phyloP scores from a whole-genome alignment of 129 eudicot species.

The Kitagawia praeruptora region DNA sequence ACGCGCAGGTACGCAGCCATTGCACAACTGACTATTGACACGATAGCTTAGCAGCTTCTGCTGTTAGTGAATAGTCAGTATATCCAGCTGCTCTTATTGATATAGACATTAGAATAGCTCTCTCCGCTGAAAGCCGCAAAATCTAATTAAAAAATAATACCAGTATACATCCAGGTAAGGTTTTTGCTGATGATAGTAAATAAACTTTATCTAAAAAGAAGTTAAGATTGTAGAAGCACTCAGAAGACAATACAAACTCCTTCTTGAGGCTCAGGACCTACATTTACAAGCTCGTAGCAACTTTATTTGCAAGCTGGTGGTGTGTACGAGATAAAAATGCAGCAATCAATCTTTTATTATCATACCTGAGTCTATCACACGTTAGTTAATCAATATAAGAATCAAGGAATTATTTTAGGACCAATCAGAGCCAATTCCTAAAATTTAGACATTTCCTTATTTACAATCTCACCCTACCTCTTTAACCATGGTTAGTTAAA shows the following conservation, averaged over 20 bases:
- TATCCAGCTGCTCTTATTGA: not conserved
- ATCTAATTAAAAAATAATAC: not conserved
- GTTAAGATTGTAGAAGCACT: not conserved
- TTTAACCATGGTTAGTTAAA: no score
- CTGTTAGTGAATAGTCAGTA: not conserved
- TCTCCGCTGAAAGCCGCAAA: not conserved
- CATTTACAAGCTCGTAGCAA: not conserved
- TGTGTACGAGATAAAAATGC: not conserved
- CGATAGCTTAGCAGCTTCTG: not conserved
- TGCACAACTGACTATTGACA: not conserved
- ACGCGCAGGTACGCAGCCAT: not conserved
- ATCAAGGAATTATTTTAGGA: no score
- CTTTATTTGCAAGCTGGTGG: not conserved
- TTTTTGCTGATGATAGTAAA: not conserved
- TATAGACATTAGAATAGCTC: not conserved
- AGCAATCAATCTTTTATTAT: no score
- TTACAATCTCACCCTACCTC: no score
- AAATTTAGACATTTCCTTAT: no score
- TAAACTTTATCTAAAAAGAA: not conserved
- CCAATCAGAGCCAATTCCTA: no score
- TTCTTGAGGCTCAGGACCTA: not conserved
- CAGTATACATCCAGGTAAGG: not conserved
- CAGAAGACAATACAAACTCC: not conserved
- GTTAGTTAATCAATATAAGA: no score
- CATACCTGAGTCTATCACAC: no score